Evolutionary conservation across 352 stramenopile genomes (phyloP).

Genomic region (Phytophthora citricola): DNA sequence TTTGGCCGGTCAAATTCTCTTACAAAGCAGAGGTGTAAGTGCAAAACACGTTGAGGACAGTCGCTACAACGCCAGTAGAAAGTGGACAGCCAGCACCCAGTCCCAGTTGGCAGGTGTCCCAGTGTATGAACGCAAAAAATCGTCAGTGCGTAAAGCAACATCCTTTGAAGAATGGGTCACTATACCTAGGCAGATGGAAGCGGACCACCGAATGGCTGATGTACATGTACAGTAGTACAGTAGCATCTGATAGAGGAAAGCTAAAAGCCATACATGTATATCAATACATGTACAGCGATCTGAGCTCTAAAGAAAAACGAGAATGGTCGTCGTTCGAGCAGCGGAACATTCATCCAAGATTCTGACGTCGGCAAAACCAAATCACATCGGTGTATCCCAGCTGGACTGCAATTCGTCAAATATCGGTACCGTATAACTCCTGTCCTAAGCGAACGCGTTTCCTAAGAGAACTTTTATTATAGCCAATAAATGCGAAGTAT

Average conservation of each 20-base stretch:
- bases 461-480: too few relatives aligned
- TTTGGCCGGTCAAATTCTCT: neutral
- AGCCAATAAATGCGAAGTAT: too few relatives aligned
- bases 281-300: too few relatives aligned
- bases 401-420: neutral
- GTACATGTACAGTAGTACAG: too few relatives aligned
- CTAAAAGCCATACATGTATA: too few relatives aligned
- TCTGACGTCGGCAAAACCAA: conserved; percentile 1
- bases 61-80: conserved; percentile 8
- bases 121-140: conserved; percentile 4
- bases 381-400: neutral
- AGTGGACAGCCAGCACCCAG: conserved; percentile 4
- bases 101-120: conserved; percentile 2
- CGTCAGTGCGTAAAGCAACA: neutral
- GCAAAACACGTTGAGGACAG: conserved; percentile 4
- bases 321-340: neutral
- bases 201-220: neutral
- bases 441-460: too few relatives aligned
- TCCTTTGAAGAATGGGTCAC: conserved; percentile 10
- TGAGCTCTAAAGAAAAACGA: too few relatives aligned
- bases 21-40: conserved; percentile 8
- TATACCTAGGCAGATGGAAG: neutral
- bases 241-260: too few relatives aligned
- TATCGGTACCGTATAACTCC: too few relatives aligned
- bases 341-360: conserved; percentile 1